phyloP scores from a whole-genome alignment of 768 basidiomycete genomes.

The Russula dissimulans region DNA sequence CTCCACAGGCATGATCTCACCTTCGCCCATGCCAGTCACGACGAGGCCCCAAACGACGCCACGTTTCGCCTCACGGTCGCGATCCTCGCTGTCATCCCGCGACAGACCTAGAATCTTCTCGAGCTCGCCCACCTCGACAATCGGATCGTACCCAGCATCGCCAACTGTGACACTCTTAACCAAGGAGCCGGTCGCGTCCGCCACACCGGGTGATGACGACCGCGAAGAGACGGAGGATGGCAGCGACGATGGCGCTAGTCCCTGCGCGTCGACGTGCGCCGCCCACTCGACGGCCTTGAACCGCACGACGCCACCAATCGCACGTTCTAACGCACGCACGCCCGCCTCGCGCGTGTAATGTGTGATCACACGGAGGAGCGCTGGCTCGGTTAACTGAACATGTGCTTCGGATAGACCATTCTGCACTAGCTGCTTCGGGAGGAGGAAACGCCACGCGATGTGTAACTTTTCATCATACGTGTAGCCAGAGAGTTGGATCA shows the following conservation, averaged over 20 bases:
- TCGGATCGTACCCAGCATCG: constrained; percentile 36
- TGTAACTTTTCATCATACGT: constrained; percentile 88
- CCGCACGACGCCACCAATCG: constrained; percentile 81
- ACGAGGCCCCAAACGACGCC: constrained; percentile 83
- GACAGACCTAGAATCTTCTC: constrained; percentile 78
- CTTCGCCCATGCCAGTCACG: constrained; percentile 83
- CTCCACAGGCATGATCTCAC: constrained; percentile 79
- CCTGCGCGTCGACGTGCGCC: constrained; percentile 41
- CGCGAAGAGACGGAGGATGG: constrained; percentile 4
- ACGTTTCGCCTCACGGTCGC: constrained; percentile 59
- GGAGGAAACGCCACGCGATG: constrained; percentile 77
- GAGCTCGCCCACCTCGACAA: constrained; percentile 63
- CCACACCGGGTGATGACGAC: not conserved
- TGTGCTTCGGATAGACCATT: constrained; percentile 62
- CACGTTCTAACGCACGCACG: constrained; percentile 82
- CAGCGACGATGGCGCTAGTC: constrained; percentile 19
- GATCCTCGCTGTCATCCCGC: constrained; percentile 71
- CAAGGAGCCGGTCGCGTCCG: not conserved
- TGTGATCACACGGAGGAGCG: constrained; percentile 62
- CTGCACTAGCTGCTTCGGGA: constrained; percentile 78
- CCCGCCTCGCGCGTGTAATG: constrained; percentile 88
- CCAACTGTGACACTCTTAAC: not conserved
- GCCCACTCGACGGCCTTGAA: constrained; percentile 91
- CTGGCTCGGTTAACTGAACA: constrained; percentile 58
- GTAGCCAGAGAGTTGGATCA: constrained; percentile 77